These are phyloP conservation scores for Neopestalotiopsis sp. DNA, from an alignment of 2,329 filamentous ascomycete genomes.

Conservation along the genomic window DNA sequence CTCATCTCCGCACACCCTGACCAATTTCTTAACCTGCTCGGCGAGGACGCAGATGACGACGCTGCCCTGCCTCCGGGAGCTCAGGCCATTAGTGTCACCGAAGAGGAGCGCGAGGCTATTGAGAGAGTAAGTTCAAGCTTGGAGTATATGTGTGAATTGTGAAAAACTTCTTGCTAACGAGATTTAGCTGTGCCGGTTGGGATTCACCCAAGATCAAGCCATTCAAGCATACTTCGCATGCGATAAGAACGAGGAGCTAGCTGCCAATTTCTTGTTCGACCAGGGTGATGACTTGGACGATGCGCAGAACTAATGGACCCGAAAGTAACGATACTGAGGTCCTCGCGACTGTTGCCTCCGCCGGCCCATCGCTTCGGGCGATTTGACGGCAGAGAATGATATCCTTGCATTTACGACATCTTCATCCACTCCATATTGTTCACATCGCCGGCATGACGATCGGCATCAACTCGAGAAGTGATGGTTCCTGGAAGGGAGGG, in stretches of 20 bases:
- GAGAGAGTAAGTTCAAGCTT: conserved; percentile 72
- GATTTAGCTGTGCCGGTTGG: conserved; percentile 82
- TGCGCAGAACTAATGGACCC: conserved; percentile 33
- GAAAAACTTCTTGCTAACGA: conserved; percentile 20
- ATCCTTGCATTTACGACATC: conserved; percentile 8
- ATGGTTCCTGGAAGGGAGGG: not conserved
- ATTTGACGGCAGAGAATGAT: not conserved
- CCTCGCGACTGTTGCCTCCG: not conserved
- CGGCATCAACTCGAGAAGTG: not conserved
- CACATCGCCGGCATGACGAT: not conserved
- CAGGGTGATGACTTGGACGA: conserved; percentile 91
- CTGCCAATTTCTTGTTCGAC: conserved; percentile 97
- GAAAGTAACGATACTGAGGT: not conserved
- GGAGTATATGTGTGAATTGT: conserved; percentile 9
- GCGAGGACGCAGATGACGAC: conserved; percentile 86
- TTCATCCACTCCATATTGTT: not conserved
- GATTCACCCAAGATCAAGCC: conserved; percentile 90
- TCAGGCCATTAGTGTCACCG: conserved; percentile 88
- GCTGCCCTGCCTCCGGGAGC: conserved; percentile 85
- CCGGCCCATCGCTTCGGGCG: not conserved
- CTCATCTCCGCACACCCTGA: conserved; percentile 92
- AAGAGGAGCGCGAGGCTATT: conserved; percentile 96
- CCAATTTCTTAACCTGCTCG: conserved; percentile 87
- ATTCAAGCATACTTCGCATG: conserved; percentile 99
- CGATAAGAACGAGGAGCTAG: conserved; percentile 98